Percentiles rank a stretch among this genome's conserved stretches.
Conservation (phyloP, 2,329 filamentous ascomycete genomes). For the Fusarium falciforme region DNA sequence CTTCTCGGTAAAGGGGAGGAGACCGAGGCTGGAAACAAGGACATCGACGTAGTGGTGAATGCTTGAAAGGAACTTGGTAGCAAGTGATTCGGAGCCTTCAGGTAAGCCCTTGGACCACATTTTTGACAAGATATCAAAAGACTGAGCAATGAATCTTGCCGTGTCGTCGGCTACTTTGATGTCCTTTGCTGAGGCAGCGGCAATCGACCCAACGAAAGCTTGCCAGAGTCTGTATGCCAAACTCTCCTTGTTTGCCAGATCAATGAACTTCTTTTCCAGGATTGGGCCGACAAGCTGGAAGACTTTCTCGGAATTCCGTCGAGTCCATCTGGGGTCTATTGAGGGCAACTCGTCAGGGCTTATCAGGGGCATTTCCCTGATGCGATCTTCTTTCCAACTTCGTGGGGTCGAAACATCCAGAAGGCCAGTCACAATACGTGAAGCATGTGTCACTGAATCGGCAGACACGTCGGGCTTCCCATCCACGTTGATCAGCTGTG, state of each 20-base stretch:
- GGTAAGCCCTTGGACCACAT: conserved; percentile 66
- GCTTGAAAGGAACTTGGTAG: conserved; percentile 65
- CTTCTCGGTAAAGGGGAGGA: conserved; percentile 73
- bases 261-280: conserved; percentile 70
- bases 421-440: conserved; percentile 77
- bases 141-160: conserved; percentile 78
- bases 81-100: conserved; percentile 58
- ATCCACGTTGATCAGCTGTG: conserved; percentile 61
- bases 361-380: conserved; percentile 68
- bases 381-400: conserved; percentile 80
- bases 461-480: conserved; percentile 53
- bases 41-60: conserved; percentile 63
- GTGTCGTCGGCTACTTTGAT: conserved; percentile 89
- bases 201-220: conserved; percentile 70
- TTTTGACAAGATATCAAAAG: conserved; percentile 75
- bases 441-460: conserved; percentile 69
- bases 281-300: conserved; percentile 71
- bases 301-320: conserved; percentile 75
- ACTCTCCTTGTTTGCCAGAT: conserved; percentile 71
- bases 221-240: conserved; percentile 67
- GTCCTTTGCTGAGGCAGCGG: conserved; percentile 81
- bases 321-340: conserved; percentile 88
- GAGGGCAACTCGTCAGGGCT: conserved; percentile 82
- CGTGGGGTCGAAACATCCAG: conserved; percentile 69
- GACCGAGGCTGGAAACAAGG: conserved; percentile 64